phyloP scores from a whole-genome alignment of 208 protist species.

The Tetramitus jugosus region DNA sequence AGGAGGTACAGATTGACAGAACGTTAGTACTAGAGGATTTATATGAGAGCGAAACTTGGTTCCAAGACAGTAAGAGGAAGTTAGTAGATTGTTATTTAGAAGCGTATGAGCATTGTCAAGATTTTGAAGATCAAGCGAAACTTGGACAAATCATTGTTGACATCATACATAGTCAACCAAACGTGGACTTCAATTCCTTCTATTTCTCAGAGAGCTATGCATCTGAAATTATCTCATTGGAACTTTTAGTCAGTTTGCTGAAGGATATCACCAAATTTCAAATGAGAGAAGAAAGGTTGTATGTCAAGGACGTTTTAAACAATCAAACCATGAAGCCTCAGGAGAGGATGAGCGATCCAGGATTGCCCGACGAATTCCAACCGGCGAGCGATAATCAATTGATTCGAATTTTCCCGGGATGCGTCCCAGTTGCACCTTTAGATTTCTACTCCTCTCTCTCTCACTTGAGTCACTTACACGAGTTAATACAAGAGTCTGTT shows the following conservation, averaged over 20 bases:
- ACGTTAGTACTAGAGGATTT: slow-evolving; percentile 37
- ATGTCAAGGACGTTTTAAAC: not conserved
- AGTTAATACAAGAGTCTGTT: slow-evolving; percentile 16
- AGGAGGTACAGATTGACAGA: slow-evolving; percentile 29
- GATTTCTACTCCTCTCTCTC: slow-evolving; percentile 17
- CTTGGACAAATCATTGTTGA: slow-evolving; percentile 31
- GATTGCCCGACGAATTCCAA: not conserved
- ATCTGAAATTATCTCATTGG: slow-evolving; percentile 35
- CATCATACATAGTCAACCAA: slow-evolving; percentile 32
- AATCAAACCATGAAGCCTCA: no score
- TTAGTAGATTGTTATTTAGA: slow-evolving; percentile 40
- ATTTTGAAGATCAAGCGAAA: slow-evolving; percentile 15
- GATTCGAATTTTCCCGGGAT: not conserved
- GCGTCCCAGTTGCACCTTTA: not conserved
- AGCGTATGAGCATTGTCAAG: slow-evolving; percentile 39
- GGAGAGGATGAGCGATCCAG: no score
- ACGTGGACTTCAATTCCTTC: slow-evolving; percentile 27
- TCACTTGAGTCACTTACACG: slow-evolving; percentile 13
- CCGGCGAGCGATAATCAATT: not conserved
- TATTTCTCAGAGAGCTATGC: slow-evolving; percentile 41
- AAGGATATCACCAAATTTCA: slow-evolving; percentile 38
- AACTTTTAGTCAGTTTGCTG: slow-evolving; percentile 35
- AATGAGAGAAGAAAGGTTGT: slow-evolving; percentile 30
- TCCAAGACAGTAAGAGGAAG: slow-evolving; percentile 34
- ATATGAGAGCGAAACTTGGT: slow-evolving; percentile 44